Evolutionary conservation across 83 land plant species (phyloP).

Genomic region (Diphasiastrum complanatum): DNA sequence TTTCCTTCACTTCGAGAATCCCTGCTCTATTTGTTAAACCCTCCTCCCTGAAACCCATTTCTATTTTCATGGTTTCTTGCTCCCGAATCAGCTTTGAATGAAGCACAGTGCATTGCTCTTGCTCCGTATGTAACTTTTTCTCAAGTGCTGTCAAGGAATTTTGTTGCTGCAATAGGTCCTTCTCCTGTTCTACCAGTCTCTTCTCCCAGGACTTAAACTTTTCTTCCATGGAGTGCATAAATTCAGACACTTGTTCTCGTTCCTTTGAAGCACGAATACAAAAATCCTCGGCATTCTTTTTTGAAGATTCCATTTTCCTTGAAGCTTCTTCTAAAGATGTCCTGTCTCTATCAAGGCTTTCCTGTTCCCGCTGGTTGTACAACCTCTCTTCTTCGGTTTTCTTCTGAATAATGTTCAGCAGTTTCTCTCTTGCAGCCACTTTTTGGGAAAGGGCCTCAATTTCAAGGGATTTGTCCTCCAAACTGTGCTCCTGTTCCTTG

Average conservation of each 20-base stretch:
- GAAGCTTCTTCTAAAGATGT: constrained; percentile 17
- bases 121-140: constrained; percentile 21
- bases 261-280: constrained; percentile 22
- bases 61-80: constrained; percentile 25
- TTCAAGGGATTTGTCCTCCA: constrained; percentile 21
- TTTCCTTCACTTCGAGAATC: constrained; percentile 19
- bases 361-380: constrained; percentile 9
- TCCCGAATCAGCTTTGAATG: constrained; percentile 29
- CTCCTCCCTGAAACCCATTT: constrained; percentile 23
- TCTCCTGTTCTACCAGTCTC: constrained; percentile 22
- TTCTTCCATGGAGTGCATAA: constrained; percentile 19
- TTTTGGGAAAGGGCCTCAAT: constrained; percentile 21
- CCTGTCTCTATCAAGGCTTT: constrained; percentile 22
- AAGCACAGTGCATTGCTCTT: constrained; percentile 23
- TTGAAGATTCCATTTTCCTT: constrained; percentile 18
- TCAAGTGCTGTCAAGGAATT: constrained; percentile 19
- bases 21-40: constrained; percentile 14
- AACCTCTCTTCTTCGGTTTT: constrained; percentile 24
- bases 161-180: constrained; percentile 28
- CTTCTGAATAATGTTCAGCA: constrained; percentile 16
- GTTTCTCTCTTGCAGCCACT: constrained; percentile 20
- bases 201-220: constrained; percentile 24
- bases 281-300: constrained; percentile 26
- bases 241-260: constrained; percentile 17
- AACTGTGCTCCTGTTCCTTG: constrained; percentile 15